Percentiles rank a stretch among this genome's conserved stretches.
These are phyloP conservation scores for Yamadazyma philogaea DNA, from an alignment of 805 yeast genomes.

Conservation along the genomic window DNA sequence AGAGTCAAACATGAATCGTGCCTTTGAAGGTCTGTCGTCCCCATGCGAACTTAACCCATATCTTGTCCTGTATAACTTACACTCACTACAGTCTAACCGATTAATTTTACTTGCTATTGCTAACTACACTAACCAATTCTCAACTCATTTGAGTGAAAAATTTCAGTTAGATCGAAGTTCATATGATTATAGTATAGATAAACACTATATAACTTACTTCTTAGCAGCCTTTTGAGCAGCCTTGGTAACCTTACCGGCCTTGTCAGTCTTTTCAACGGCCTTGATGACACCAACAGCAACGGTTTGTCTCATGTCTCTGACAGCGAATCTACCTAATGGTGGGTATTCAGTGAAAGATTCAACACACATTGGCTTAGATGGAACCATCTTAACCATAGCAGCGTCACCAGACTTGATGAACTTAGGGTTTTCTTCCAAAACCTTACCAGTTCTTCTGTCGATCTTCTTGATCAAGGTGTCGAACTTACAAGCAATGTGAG, in stretches of 20 bases:
- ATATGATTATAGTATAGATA: constrained; percentile 1
- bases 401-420: constrained; percentile 28
- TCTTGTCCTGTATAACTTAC: no score
- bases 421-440: constrained; percentile 31
- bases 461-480: constrained; percentile 75
- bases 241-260: constrained; percentile 49
- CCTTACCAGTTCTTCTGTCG: constrained; percentile 66
- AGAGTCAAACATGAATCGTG: background rate
- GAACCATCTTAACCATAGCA: constrained; percentile 41
- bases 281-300: constrained; percentile 99
- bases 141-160: background rate
- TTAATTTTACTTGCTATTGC: background rate
- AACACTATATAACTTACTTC: constrained; percentile 31
- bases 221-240: constrained; percentile 48
- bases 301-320: constrained; percentile 99
- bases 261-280: constrained; percentile 48
- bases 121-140: background rate
- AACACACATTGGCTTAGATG: constrained; percentile 45
- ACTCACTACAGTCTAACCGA: no score
- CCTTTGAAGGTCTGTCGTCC: no score
- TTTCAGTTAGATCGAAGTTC: background rate
- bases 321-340: constrained; percentile 53
- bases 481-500: constrained; percentile 89
- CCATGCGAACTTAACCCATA: no score
- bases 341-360: constrained; percentile 45